A percentile compares a stretch with the other conserved stretches of the same genome.
Conservation (phyloP, 2,329 filamentous ascomycete species). For the Cladosporium austrohemisphaericum region DNA sequence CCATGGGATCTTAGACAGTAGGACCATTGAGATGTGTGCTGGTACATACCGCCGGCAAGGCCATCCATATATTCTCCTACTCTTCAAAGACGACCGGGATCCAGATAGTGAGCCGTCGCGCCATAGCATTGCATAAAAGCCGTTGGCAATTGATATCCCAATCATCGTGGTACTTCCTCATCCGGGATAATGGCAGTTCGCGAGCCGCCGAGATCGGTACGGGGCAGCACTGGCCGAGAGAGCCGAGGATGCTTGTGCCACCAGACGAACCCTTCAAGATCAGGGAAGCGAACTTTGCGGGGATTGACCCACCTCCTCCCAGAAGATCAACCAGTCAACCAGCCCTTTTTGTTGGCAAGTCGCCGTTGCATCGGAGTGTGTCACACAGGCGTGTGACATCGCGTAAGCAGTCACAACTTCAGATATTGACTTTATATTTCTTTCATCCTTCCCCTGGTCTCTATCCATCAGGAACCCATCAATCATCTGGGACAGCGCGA, state of each 20-base stretch:
- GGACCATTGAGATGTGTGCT: too few relatives aligned
- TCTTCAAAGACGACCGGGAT: too few relatives aligned
- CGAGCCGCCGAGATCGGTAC: constrained; percentile 10
- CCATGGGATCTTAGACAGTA: too few relatives aligned
- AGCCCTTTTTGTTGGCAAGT: not conserved
- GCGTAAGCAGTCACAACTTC: constrained; percentile 1
- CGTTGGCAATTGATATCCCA: too few relatives aligned
- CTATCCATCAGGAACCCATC: not conserved
- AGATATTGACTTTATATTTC: not conserved
- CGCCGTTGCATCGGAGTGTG: constrained; percentile 15
- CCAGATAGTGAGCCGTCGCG: too few relatives aligned
- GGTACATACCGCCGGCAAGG: too few relatives aligned
- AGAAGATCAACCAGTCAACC: constrained; percentile 4
- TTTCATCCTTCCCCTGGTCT: not conserved
- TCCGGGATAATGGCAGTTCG: too few relatives aligned
- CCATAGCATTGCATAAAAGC: too few relatives aligned
- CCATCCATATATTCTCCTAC: too few relatives aligned
- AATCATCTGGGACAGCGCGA: not conserved
- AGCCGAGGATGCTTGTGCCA: not conserved
- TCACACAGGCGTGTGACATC: constrained; percentile 8
- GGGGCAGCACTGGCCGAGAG: not conserved
- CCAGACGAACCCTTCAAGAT: not conserved
- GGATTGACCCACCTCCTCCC: constrained; percentile 8
- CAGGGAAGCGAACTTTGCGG: constrained; percentile 3
- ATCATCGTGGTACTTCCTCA: too few relatives aligned